Evolutionary conservation across 345 rosid genomes (phyloP), one percentile per base, ranked within the genome.

Genomic region (Eucalyptus shirleyi): DNA sequence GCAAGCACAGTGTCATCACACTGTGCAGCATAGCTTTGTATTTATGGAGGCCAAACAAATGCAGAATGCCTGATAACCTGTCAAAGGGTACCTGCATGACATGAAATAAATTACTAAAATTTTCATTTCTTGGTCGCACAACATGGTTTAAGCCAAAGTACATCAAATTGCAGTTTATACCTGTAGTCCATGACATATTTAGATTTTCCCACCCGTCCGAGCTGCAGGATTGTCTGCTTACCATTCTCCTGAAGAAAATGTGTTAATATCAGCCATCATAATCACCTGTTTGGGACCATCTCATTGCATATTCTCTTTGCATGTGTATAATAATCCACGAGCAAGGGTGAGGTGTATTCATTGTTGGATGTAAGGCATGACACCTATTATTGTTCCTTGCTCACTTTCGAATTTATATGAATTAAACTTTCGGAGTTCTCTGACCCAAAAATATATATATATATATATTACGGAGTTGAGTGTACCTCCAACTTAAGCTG

Each of bases 1-100:
- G 56, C 34, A 62, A 49, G n/a, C 37, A 17, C 8, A 59, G 8
- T 87, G 37, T 26, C 62, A 60, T 93, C 92, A 97, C 86, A 97
- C 86, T 18, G 95, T 89, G 93, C 99, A 98, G 87, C 99, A 98
- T 32, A 96, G 96, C 93, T 96, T 98, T 40, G 98, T 92, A 93
- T 96, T 99, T 30, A 98, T 94, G 62, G 99, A 96, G 92, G 98
- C 97, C 93, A 96, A 94, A 91, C 99, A 95, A 85, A 96, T 95
- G 93, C 96, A 94, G 92, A 97, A 95, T 80, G 99, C 96, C 89
- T 96, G 98, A 91, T 94, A 97, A 82, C 98, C 99, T 11, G 97
- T 94, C 67, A 95, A 91, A 24, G 99, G 99, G 91, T 95, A 94
- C 93, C 99, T 97, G 97, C 92, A 88, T 7, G 12, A 72, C 15